phyloP scores from a whole-genome alignment of 1,284 basidiomycete species.

The Melampsora larici-populina region DNA sequence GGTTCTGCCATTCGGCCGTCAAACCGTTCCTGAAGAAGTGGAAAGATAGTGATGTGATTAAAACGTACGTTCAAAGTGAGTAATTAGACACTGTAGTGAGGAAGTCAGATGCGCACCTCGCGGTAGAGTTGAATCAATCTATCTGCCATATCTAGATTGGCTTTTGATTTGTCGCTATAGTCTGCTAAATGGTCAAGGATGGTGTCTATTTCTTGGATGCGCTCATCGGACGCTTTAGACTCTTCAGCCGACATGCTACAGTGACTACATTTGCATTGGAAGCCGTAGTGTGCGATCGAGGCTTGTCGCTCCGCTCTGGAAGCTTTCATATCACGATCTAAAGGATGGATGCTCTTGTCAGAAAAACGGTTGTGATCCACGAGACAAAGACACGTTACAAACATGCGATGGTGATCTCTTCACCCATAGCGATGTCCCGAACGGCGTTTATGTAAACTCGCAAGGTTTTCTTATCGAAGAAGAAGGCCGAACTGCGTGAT shows the following conservation, averaged over 20 bases:
- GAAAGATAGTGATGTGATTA: background rate
- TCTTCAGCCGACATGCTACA: slow-evolving; percentile 15
- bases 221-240: slow-evolving; percentile 15
- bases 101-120: background rate
- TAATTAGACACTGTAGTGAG: background rate
- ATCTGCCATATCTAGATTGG: slow-evolving; percentile 3
- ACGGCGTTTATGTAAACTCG: background rate
- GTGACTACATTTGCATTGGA: slow-evolving; percentile 15
- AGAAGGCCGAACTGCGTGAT: background rate
- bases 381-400: background rate
- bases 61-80: background rate
- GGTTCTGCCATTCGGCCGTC: slow-evolving; percentile 20
- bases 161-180: background rate
- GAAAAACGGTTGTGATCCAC: background rate
- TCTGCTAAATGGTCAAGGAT: slow-evolving; percentile 2
- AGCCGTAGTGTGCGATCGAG: background rate
- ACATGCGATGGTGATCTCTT: background rate
- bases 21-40: background rate
- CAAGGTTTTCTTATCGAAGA: background rate
- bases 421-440: background rate
- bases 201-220: background rate
- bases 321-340: background rate
- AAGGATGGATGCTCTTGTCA: background rate
- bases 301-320: background rate
- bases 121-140: slow-evolving; percentile 16